Base-by-base conservation (phyloP, 2,329 filamentous ascomycete species). In the Beauveria caledonica region DNA sequence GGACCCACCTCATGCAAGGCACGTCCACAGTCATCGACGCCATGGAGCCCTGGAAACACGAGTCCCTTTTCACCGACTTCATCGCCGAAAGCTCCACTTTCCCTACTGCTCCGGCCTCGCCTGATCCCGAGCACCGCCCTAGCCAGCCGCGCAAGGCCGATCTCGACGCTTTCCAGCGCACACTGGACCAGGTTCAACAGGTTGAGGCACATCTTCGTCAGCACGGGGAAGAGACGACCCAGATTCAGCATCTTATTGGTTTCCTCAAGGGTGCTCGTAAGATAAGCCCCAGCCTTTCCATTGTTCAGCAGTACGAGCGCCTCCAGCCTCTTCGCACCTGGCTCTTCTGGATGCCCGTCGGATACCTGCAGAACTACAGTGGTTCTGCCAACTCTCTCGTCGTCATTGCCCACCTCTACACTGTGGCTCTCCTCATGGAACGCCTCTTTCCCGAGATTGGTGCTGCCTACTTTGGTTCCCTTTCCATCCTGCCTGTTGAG, bases 281-380 rank as follows among this genome's bases (percentile, higher is more conserved):
- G 71, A 85, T 90, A 65, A 85, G 86, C 69, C 85, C 86, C 5
- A 81, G 82, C 13, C 81, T 88, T 64, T 85, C 86, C 25, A 85
- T 92, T 25, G 87, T 90, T 64, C 86, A 95, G 70, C 90, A 96
- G 69, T 97, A 97, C 71, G 88, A 92, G 68, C 89, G 92, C 64
- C 84, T 97, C 11, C 92, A 95, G 64, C 87, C 90, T 10, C 82
- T 99, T 62, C 84, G 92, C 60, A 89, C 90, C 66, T 97, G 93
- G 92, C 83, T 97, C 17, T 96, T 97, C 75, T 97, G 93, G 92
- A 85, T 96, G 60, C 94, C 94, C 1, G 86, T 96, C 39, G 86
- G 86, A 65, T 88, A 92, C 67, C 81, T 97, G 27, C 88, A 93
- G 70, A 85, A 86, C 64, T 88, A 87, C 51, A 85, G 87, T 55